Evolutionary conservation across 305 asterid species (phyloP).

Genomic region (Fraxinus floribunda): DNA sequence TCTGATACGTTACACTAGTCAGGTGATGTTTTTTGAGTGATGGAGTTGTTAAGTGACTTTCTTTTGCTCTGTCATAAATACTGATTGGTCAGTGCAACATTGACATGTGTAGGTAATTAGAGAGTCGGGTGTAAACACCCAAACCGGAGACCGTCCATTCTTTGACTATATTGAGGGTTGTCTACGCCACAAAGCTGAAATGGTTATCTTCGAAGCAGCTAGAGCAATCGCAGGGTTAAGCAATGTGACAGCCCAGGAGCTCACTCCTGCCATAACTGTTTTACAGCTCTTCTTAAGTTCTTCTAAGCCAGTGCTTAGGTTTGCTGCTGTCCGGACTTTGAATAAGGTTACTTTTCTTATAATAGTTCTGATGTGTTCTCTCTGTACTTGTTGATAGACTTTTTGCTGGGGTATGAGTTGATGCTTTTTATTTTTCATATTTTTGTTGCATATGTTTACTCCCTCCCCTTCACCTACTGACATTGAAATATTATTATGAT

Average conservation of each 20-base stretch:
- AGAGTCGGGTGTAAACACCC: conserved; percentile 68
- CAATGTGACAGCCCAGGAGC: conserved; percentile 74
- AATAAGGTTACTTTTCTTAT: conserved; percentile 60
- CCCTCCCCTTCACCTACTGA: conserved; percentile 5
- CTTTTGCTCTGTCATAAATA: conserved; percentile 22
- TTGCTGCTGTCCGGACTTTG: conserved; percentile 94
- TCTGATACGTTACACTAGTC: conserved; percentile 87
- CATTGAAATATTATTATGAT: neutral
- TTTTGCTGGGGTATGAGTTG: conserved; percentile 4
- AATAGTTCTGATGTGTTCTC: neutral
- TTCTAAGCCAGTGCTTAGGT: conserved; percentile 88
- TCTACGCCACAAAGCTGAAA: conserved; percentile 93
- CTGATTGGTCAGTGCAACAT: conserved; percentile 20
- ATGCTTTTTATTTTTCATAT: neutral
- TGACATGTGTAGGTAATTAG: conserved; percentile 64
- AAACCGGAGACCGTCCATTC: conserved; percentile 82
- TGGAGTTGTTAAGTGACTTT: conserved; percentile 13
- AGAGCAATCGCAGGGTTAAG: conserved; percentile 87
- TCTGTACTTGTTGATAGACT: neutral
- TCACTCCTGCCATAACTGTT: conserved; percentile 89
- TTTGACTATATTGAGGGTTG: conserved; percentile 91
- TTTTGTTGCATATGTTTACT: conserved; percentile 3
- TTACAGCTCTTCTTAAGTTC: conserved; percentile 89
- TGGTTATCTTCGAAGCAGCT: conserved; percentile 96
- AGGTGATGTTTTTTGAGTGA: conserved; percentile 43